Percentiles rank a stretch among this genome's conserved stretches.
Evolutionary conservation across 345 rosid genomes (phyloP).

Genomic region (Eucalyptus cladocalyx): DNA sequence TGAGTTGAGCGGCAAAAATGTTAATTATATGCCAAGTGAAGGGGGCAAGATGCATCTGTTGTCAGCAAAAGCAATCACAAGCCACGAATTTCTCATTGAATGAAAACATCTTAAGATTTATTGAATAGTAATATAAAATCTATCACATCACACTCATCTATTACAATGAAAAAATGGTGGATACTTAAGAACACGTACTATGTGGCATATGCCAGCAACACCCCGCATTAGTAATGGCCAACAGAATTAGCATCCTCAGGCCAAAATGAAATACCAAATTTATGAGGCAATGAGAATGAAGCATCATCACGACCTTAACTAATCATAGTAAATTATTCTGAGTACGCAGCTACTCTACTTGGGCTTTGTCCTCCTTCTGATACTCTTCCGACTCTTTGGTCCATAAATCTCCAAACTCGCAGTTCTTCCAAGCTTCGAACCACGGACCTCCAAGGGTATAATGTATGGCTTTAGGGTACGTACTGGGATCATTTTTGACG

Average conservation of each 20-base stretch:
- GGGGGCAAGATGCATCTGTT: not conserved
- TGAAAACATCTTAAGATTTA: not conserved
- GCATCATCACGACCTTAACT: not conserved
- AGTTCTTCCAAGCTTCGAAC: slow-evolving; percentile 92
- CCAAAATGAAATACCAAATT: not conserved
- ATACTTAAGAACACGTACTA: not conserved
- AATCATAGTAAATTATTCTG: not conserved
- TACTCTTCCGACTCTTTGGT: slow-evolving; percentile 62
- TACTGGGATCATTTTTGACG: slow-evolving; percentile 44
- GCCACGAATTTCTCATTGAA: not conserved
- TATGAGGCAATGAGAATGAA: not conserved
- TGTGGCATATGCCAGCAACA: not conserved
- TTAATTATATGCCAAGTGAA: not conserved
- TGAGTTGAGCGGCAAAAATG: not conserved
- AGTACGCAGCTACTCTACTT: not conserved
- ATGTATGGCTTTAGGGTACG: slow-evolving; percentile 76
- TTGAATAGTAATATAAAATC: not conserved
- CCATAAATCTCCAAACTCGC: slow-evolving; percentile 95
- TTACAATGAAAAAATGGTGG: not conserved
- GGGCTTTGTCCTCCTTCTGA: slow-evolving; percentile 9
- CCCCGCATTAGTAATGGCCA: not conserved
- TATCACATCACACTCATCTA: not conserved
- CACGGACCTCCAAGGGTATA: slow-evolving; percentile 97
- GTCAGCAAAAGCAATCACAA: not conserved
- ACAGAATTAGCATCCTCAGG: not conserved